phyloP scores from a whole-genome alignment of 192 early-diverging fungal species.

The Diversispora eburnea region DNA sequence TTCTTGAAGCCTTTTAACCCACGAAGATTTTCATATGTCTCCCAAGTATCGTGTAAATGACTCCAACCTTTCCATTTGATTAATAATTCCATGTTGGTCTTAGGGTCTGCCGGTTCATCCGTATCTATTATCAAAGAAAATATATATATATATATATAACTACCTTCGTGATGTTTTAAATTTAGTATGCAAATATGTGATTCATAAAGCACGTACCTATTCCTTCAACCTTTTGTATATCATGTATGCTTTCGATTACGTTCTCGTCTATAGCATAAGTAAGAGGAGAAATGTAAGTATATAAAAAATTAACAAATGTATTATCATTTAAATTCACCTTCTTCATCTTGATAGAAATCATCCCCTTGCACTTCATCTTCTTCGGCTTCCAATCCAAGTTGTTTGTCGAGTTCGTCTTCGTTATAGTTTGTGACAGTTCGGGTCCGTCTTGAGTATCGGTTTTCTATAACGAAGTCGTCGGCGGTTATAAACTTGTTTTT shows the following conservation, averaged over 20 bases:
- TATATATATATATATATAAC: neutral
- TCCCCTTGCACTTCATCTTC: slow-evolving; percentile 21
- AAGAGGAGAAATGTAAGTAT: neutral
- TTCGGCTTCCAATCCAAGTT: slow-evolving; percentile 33
- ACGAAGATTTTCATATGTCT: slow-evolving; percentile 60
- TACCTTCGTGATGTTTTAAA: slow-evolving; percentile 10
- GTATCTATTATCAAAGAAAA: slow-evolving; percentile 15
- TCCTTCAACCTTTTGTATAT: slow-evolving; percentile 39
- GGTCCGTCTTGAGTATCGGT: slow-evolving; percentile 39
- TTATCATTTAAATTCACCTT: neutral
- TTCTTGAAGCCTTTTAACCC: slow-evolving; percentile 84
- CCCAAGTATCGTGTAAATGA: slow-evolving; percentile 91
- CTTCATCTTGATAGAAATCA: slow-evolving; percentile 7
- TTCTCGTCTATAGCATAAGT: slow-evolving; percentile 44
- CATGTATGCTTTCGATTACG: slow-evolving; percentile 56
- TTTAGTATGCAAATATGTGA: neutral
- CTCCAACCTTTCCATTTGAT: slow-evolving; percentile 94
- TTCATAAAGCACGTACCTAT: slow-evolving; percentile 33
- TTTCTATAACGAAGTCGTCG: slow-evolving; percentile 1
- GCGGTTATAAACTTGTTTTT: slow-evolving; percentile 16
- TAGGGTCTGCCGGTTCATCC: slow-evolving; percentile 42
- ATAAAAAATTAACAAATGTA: neutral
- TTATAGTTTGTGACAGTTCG: slow-evolving; percentile 38
- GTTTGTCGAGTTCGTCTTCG: slow-evolving; percentile 42
- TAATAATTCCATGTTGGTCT: slow-evolving; percentile 70